A percentile compares a stretch with the other conserved stretches of the same genome.
Conservation (phyloP, 345 rosid species). For the Bruguiera gymnorhiza region DNA sequence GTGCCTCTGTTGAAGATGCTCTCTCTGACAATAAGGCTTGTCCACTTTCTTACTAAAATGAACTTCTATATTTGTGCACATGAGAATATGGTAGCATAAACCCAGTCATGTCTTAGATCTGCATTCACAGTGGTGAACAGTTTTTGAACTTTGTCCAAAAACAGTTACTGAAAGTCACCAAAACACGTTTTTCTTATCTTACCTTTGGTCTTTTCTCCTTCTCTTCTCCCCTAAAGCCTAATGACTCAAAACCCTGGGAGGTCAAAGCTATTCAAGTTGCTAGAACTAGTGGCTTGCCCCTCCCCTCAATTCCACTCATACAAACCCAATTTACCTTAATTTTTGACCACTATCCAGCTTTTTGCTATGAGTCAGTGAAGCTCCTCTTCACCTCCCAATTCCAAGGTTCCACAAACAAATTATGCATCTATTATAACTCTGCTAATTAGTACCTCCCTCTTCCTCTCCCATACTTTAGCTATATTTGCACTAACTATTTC, state of each 20-base stretch:
- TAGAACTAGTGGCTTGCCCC: not conserved
- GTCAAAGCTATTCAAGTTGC: not conserved
- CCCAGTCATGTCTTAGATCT: too few species aligned
- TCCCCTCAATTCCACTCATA: not conserved
- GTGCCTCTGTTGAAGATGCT: conserved; percentile 40
- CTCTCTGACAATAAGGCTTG: conserved; percentile 43
- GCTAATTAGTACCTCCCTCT: not conserved
- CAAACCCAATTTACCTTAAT: too few species aligned
- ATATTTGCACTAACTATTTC: conserved; percentile 8
- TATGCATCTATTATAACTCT: not conserved
- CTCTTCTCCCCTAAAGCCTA: not conserved
- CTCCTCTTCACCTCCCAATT: not conserved
- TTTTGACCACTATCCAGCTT: too few species aligned
- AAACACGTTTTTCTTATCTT: not conserved
- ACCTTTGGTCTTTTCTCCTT: not conserved
- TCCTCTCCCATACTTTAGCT: not conserved
- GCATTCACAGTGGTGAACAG: not conserved
- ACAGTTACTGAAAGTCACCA: not conserved
- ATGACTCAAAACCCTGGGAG: not conserved
- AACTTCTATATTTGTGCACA: conserved; percentile 4
- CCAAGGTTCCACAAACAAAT: not conserved
- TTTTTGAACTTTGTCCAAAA: not conserved
- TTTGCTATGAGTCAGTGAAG: too few species aligned
- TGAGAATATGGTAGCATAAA: too few species aligned
- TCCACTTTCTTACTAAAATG: conserved; percentile 19